Base-by-base conservation (phyloP, 352 stramenopile species). In the Aphanomyces invadans region DNA sequence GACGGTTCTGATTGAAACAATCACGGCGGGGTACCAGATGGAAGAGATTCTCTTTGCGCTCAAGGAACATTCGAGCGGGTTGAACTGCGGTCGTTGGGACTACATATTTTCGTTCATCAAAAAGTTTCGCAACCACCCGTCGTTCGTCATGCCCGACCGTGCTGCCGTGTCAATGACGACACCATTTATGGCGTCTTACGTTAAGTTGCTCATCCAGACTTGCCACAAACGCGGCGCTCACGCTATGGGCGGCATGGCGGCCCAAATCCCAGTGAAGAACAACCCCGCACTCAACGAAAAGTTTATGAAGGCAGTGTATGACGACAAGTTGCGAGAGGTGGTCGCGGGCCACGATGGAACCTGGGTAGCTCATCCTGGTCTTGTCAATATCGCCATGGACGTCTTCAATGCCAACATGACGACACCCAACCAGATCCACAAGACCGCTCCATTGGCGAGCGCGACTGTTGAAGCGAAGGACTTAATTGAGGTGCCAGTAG, bases 21-120 rank as follows among this genome's bases (percentile, higher is more conserved):
- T 99, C 70, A 85, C 96, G 45, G 95, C 95, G 9, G 93, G 96
- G 9, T 98, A 98, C 77, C 88, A 98, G 76, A 98, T 98, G 92
- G 94, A 99, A 62, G 95, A 98, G 65, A 91, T 93, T 57, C 76
- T 98, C 51, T 98, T 97, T 74, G 94, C 98, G 74, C 77, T 99
- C 45, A 86, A 89, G 36, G 82, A 97, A 64, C 95, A 99, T 81
- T 97, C 89, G 46, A 81, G 92, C 32, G 95, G 95, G 23, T 78
- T 99, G 32, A 99, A 99, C 78, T 98, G 93, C 70, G 95, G 95
- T 29, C 89, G 95, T 55, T 98, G 94, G 93, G 95, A 98, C 79
- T 98, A 98, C 74, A 93, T 98, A 45, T 98, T 98, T 74, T 97
- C 88, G 44, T 98, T 96, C 77, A 98, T 98, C 71, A 98, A 98